Percentiles rank a stretch among this genome's conserved stretches.
These are phyloP conservation scores for Excoecaria cochinchinensis DNA, from an alignment of 345 rosid species.

Conservation along the genomic window DNA sequence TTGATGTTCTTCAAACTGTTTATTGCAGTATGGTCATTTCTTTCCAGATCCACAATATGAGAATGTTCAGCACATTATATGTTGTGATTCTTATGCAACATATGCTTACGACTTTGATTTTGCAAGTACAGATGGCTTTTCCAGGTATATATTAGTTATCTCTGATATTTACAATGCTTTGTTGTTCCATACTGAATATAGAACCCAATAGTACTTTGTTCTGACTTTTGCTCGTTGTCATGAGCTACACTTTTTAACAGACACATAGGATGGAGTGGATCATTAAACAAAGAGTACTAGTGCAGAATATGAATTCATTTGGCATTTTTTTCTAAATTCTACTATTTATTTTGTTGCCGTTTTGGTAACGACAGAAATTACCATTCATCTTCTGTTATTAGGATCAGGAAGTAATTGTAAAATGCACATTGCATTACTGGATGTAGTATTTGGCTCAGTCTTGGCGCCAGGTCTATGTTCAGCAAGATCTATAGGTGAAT, in stretches of 20 bases:
- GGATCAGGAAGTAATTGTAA: not conserved
- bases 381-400: not conserved
- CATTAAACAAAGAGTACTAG: not conserved
- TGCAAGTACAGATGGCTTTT: conserved; percentile 66
- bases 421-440: not conserved
- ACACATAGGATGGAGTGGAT: not conserved
- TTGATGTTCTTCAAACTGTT: conserved; percentile 19
- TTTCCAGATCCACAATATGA: conserved; percentile 97
- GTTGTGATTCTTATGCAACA: conserved; percentile 95
- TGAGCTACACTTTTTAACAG: not conserved
- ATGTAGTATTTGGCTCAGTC: not conserved
- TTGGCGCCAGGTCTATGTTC: not conserved
- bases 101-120: conserved; percentile 97
- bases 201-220: not conserved
- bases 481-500: not conserved
- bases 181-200: not conserved
- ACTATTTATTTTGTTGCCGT: not conserved
- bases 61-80: conserved; percentile 93
- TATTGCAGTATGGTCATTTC: conserved; percentile 94
- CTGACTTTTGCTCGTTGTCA: not conserved
- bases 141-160: conserved; percentile 48
- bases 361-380: not conserved
- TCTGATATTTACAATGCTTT: not conserved
- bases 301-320: not conserved
- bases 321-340: not conserved